These are phyloP conservation scores for Termitomyces sp. DNA, from an alignment of 768 basidiomycete genomes.

Conservation along the genomic window DNA sequence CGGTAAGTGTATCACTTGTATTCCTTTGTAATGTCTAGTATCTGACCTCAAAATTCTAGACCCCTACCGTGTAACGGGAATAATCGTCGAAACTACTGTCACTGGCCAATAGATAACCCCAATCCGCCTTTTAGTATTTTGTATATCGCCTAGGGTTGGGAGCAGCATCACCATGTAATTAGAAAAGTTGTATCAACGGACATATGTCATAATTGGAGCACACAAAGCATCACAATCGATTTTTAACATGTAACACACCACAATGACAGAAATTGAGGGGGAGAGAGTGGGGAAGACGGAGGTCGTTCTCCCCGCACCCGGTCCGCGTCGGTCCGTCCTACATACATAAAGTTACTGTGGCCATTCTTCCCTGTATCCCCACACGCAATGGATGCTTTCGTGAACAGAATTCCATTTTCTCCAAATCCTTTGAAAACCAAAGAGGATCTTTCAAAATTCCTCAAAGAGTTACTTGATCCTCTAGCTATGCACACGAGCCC, in stretches of 20 bases:
- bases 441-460: conserved; percentile 53
- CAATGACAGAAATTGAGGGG: background rate
- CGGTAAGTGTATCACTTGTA: conserved; percentile 61
- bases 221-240: background rate
- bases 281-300: background rate
- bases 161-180: background rate
- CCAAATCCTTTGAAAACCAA: conserved; percentile 62
- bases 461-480: conserved; percentile 59
- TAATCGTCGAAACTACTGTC: conserved; percentile 85
- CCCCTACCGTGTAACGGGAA: conserved; percentile 91
- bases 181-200: conserved; percentile 10
- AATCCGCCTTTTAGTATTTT: conserved; percentile 9
- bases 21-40: background rate
- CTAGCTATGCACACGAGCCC: conserved; percentile 67
- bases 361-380: background rate
- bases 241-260: background rate
- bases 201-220: conserved; percentile 7
- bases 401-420: conserved; percentile 39
- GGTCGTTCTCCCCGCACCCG: background rate
- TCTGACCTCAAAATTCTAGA: conserved; percentile 45
- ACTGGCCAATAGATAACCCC: conserved; percentile 48
- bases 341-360: conserved; percentile 1
- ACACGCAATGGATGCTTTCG: conserved; percentile 28
- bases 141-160: conserved; percentile 2
- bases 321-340: conserved; percentile 10